Evolutionary conservation across 495 filamentous ascomycete genomes (phyloP), one percentile per base, ranked within the genome.

Genomic region (Astrothelium macrocarpum): DNA sequence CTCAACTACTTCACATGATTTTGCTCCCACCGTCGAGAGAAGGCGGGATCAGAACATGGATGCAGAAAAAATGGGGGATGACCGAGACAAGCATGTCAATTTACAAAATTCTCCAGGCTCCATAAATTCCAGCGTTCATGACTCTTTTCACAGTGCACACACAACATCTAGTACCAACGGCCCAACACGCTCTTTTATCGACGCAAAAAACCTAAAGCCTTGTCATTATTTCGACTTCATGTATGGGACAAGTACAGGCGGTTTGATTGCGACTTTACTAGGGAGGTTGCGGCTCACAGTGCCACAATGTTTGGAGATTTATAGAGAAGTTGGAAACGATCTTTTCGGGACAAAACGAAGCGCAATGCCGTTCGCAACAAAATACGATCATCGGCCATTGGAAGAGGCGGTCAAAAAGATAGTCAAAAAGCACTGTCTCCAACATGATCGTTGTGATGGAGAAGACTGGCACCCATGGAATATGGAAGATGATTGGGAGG

Each of bases 221-320:
- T 78, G 75, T 63, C 75, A 79, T 59, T 79, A 78, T 66, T 81
- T 81, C 67, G 78, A 81, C 65, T 77, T 73, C 61, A 78, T 81
- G 65, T 78, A 75, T 60, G 78, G 78, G 28, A 77, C 75, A 23
- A 72, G 69, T 29, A 77, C 75, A 1, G 75, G 73, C 29, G 75
- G 80, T 12, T 70, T 84, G 1, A 82, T 84, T 62, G 76, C 78
- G 1, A 82, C 82, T 28, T 78, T 84, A 73, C 74, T 84, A 7
- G 81, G 80, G 1, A 71, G 82, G 16, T 68, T 83, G 12, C 72
- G 77, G 32, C 82, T 84, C 80, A 78, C 74, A 1, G 75, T 83
- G 11, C 72, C 79, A 14, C 77, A 83, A 64, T 81, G 77, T 60
- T 73, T 83, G 42, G 68, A 73, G 16, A 76, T 80, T 16, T 84